Percentiles rank a stretch among this genome's conserved stretches.
These are phyloP conservation scores for Chionographis japonica DNA, from an alignment of 106 monocot genomes.

Conservation along the genomic window DNA sequence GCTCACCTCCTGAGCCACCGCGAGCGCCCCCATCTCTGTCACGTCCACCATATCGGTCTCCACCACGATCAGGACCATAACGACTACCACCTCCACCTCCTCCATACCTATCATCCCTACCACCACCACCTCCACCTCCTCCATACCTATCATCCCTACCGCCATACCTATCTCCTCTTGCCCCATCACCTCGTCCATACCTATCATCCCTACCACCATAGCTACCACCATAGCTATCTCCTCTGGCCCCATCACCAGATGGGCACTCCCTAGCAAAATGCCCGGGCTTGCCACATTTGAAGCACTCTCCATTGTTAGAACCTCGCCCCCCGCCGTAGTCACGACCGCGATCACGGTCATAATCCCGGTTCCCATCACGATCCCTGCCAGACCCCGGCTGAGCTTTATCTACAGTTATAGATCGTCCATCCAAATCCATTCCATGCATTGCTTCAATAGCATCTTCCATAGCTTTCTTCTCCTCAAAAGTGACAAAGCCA, in stretches of 20 bases:
- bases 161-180: conserved; percentile 57
- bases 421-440: conserved; percentile 79
- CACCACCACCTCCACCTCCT: conserved; percentile 30
- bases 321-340: conserved; percentile 44
- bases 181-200: conserved; percentile 65
- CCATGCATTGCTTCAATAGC: conserved; percentile 98
- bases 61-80: conserved; percentile 55
- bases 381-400: conserved; percentile 69
- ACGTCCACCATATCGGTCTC: conserved; percentile 39
- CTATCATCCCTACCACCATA: conserved; percentile 33
- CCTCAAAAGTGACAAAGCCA: conserved; percentile 89
- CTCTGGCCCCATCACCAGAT: conserved; percentile 74
- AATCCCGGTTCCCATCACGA: conserved; percentile 59
- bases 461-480: conserved; percentile 85
- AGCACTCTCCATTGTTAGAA: conserved; percentile 64
- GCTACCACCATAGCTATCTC: conserved; percentile 47
- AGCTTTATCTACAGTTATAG: conserved; percentile 93
- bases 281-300: conserved; percentile 93
- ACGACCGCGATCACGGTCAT: conserved; percentile 43
- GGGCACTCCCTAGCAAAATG: conserved; percentile 99
- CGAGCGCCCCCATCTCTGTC: conserved; percentile 25
- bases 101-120: conserved; percentile 31
- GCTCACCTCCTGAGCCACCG: conserved; percentile 24
- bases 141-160: conserved; percentile 57
- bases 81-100: conserved; percentile 28